phyloP scores from a whole-genome alignment of 2,329 filamentous ascomycete species.

The Ilyonectria robusta region DNA sequence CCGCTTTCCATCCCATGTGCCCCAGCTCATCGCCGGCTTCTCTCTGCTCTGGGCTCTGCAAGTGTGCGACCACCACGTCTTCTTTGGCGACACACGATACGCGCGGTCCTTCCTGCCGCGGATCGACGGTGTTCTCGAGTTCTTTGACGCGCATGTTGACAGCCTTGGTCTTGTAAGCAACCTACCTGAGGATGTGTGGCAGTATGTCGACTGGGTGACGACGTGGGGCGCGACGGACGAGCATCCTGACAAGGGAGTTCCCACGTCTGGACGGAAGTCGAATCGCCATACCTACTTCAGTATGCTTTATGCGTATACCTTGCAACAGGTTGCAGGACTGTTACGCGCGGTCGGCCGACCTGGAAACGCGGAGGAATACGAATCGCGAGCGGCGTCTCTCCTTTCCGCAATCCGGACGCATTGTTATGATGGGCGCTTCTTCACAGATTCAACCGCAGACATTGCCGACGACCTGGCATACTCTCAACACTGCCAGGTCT shows the following conservation, averaged over 20 bases:
- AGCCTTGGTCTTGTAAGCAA: constrained; percentile 27
- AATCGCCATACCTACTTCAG: constrained; percentile 49
- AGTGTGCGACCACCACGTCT: constrained; percentile 54
- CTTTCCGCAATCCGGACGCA: constrained; percentile 46
- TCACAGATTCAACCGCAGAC: constrained; percentile 53
- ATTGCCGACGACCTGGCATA: constrained; percentile 45
- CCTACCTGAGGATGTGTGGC: constrained; percentile 49
- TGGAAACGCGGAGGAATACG: constrained; percentile 50
- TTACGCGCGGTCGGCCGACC: constrained; percentile 51
- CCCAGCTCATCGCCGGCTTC: constrained; percentile 56
- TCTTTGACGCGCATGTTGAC: constrained; percentile 43
- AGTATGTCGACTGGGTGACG: constrained; percentile 55
- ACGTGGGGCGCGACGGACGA: constrained; percentile 31
- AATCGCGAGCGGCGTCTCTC: constrained; percentile 43
- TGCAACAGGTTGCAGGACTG: constrained; percentile 52
- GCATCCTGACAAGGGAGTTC: constrained; percentile 51
- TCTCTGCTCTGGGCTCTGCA: constrained; percentile 55
- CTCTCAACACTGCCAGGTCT: constrained; percentile 56
- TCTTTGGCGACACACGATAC: constrained; percentile 52
- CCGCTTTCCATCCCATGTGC: constrained; percentile 53
- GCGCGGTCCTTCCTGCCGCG: constrained; percentile 49
- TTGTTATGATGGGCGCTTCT: constrained; percentile 53
- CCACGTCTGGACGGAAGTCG: constrained; percentile 52
- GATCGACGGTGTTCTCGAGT: constrained; percentile 53
- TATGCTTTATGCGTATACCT: constrained; percentile 55